Conservation (phyloP, 495 filamentous ascomycete species). For the Saxophila tyrrhenica region DNA sequence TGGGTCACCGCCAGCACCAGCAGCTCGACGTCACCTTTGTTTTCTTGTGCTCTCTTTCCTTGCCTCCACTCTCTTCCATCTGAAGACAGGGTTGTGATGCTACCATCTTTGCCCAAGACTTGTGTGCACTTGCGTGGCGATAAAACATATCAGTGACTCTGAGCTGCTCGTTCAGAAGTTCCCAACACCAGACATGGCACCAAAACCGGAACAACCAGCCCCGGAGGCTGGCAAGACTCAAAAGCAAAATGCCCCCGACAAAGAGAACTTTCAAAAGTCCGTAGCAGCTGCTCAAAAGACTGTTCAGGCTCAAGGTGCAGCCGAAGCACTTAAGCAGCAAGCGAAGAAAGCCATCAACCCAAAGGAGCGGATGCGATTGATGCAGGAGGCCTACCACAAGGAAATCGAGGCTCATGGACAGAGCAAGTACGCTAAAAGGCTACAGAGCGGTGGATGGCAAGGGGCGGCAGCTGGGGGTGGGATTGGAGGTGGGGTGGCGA, state of each 20-base stretch:
- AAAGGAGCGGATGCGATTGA: slow-evolving; percentile 9
- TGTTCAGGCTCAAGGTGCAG: background rate
- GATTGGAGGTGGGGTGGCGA: slow-evolving; percentile 15
- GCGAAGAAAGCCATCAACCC: slow-evolving; percentile 11
- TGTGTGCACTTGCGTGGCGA: too few relatives aligned
- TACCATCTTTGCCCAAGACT: too few relatives aligned
- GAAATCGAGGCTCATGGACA: slow-evolving; percentile 17
- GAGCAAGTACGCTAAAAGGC: slow-evolving; percentile 8
- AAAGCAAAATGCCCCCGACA: background rate
- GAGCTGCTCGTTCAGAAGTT: too few relatives aligned
- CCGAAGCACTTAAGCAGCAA: slow-evolving; percentile 8
- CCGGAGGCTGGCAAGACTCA: background rate
- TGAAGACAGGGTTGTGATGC: too few relatives aligned
- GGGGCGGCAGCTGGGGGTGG: slow-evolving; percentile 17
- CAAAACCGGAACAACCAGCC: too few relatives aligned
- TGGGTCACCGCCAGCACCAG: too few relatives aligned
- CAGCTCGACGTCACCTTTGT: too few relatives aligned
- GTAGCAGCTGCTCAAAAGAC: slow-evolving; percentile 1
- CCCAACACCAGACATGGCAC: too few relatives aligned
- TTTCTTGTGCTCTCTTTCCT: too few relatives aligned
- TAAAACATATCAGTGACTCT: too few relatives aligned
- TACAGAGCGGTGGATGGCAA: slow-evolving; percentile 17
- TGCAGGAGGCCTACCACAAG: slow-evolving; percentile 18
- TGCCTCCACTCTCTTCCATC: too few relatives aligned
- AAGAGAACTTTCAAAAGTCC: background rate